Conservation (phyloP, 2,329 filamentous ascomycete genomes). For the Alternaria sp. region DNA sequence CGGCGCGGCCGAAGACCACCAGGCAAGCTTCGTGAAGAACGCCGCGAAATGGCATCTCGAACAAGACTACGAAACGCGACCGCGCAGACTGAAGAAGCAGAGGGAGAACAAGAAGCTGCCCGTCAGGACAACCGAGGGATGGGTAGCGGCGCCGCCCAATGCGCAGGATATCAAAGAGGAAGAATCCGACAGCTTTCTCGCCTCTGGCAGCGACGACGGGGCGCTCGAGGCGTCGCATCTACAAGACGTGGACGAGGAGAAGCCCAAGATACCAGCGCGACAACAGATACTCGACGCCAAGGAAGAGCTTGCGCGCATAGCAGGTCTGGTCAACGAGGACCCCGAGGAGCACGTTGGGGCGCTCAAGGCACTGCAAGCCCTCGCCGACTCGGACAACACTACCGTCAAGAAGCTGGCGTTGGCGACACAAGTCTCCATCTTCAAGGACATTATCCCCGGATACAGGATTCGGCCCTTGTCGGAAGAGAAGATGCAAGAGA, state of each 20-base stretch:
- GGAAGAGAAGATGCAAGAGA: conserved; percentile 76
- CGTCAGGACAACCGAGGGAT: conserved; percentile 83
- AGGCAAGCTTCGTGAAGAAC: conserved; percentile 70
- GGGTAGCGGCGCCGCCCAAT: conserved; percentile 63
- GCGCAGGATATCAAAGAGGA: conserved; percentile 57
- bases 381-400: conserved; percentile 71
- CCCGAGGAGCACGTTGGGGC: conserved; percentile 86
- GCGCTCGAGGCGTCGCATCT: conserved; percentile 54
- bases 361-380: conserved; percentile 77
- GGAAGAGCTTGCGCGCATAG: conserved; percentile 87
- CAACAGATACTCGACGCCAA: conserved; percentile 87
- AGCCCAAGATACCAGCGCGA: conserved; percentile 71
- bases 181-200: conserved; percentile 69
- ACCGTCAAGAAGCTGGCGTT: conserved; percentile 86
- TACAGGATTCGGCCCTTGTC: conserved; percentile 87
- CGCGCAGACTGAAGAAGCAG: conserved; percentile 75
- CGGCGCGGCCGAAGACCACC: conserved; percentile 27
- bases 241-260: conserved; percentile 54
- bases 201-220: conserved; percentile 60
- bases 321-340: conserved; percentile 82
- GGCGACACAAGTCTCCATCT: conserved; percentile 85
- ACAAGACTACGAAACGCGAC: conserved; percentile 84
- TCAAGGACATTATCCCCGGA: conserved; percentile 94
- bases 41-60: conserved; percentile 89
- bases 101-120: conserved; percentile 78